Evolutionary conservation across 768 basidiomycete genomes (phyloP), one percentile per base, ranked within the genome.

Genomic region (Naganishia antarctica): DNA sequence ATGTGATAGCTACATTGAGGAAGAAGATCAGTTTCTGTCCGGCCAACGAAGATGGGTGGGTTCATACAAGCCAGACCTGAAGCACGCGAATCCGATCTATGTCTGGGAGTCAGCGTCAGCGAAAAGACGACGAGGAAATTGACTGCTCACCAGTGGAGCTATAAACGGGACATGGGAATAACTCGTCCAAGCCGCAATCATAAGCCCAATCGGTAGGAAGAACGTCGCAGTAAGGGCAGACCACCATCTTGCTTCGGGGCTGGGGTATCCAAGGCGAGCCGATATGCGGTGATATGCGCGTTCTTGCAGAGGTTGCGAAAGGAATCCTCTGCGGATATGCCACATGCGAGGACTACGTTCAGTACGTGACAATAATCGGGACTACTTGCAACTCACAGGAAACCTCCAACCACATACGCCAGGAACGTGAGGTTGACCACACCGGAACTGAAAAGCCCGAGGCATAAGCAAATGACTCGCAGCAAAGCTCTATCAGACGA

Each of bases 161-260:
- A 73, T 66, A 53, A 62, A 73, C 18, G 65, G 63, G 8, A 70
- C 21, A 25, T 60, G 44, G 26, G 60, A 25, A 51, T 68, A 70
- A 18, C 61, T 64, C n/a, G 70, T 73, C 71, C 71, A 73, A 3
- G 71, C 70, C 9, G 70, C 71, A 32, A 73, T 63, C 59, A 70
- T 68, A 23, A 73, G 57, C 4, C 72, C 72, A 43, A 68, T 34
- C 2, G 72, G 72, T 8, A 70, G 70, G 57, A 71, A 67, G 15
- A 69, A 67, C 9, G 70, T 70, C 7, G 64, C 70, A 67, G 69
- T 71, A 1, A 71, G 62, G 12, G 67, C 53, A 23, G 65, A 66
- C 72, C 72, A 73, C 72, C 72, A 71, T 41, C 72, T 34, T 28
- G 70, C 65, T 62, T 73, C 72, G 2, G 72, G 69, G 51, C 70